These are phyloP conservation scores for Talaromyces albobiverticillius DNA, from an alignment of 2,329 filamentous ascomycete species.

Conservation along the genomic window DNA sequence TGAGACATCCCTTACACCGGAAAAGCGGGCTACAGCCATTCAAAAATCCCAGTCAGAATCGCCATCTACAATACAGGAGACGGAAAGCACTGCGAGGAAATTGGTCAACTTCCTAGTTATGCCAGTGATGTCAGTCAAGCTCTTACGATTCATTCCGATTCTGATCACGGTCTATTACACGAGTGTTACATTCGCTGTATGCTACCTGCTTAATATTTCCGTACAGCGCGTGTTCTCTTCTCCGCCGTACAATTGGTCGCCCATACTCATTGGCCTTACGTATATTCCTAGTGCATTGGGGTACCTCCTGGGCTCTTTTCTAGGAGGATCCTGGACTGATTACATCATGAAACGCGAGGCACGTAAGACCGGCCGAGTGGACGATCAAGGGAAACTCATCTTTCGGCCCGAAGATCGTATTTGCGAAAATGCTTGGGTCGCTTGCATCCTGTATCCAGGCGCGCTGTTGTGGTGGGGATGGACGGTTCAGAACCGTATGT, in stretches of 20 bases:
- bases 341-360: constrained; percentile 40
- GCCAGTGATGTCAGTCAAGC: background rate
- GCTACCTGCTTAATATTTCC: constrained; percentile 39
- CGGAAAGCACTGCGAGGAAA: background rate
- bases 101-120: background rate
- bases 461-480: constrained; percentile 39
- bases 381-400: constrained; percentile 31
- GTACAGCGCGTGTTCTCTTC: constrained; percentile 35
- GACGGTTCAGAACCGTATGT: constrained; percentile 31
- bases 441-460: constrained; percentile 30
- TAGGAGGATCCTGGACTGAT: constrained; percentile 39
- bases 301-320: constrained; percentile 33
- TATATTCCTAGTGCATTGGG: constrained; percentile 39
- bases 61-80: background rate
- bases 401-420: constrained; percentile 38
- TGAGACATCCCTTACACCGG: background rate
- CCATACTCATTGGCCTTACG: constrained; percentile 34
- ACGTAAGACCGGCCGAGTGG: constrained; percentile 29
- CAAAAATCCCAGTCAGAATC: background rate
- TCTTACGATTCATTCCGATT: constrained; percentile 35
- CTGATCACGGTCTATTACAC: constrained; percentile 35
- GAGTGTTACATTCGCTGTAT: constrained; percentile 34
- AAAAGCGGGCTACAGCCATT: background rate
- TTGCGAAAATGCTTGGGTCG: constrained; percentile 38
- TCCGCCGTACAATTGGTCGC: constrained; percentile 35